Evolutionary conservation across 2,329 filamentous ascomycete species (phyloP).

Genomic region (Aspergillus thermomutatus): DNA sequence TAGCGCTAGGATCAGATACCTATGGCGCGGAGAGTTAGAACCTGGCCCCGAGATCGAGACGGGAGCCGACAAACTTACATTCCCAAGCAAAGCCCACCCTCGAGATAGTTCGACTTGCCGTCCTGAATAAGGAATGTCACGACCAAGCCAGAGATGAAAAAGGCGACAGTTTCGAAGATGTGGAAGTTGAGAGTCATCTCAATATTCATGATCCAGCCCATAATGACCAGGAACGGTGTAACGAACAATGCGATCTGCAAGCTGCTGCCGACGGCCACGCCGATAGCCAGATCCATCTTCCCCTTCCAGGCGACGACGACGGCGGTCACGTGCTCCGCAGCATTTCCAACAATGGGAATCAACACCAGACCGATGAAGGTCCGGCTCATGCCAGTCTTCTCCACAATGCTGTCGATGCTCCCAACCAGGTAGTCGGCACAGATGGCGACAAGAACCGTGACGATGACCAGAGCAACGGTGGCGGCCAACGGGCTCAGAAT

Average conservation of each 20-base stretch:
- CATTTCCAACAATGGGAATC: constrained; percentile 76
- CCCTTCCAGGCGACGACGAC: constrained; percentile 75
- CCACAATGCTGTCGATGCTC: constrained; percentile 70
- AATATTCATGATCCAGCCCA: constrained; percentile 72
- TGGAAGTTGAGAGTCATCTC: constrained; percentile 79
- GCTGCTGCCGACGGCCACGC: constrained; percentile 76
- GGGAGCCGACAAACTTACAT: constrained; percentile 42
- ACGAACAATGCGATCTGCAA: constrained; percentile 81
- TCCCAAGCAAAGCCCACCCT: constrained; percentile 68
- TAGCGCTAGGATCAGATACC: constrained; percentile 45
- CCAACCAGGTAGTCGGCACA: constrained; percentile 76
- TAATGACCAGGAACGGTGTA: constrained; percentile 73
- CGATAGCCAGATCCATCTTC: constrained; percentile 66
- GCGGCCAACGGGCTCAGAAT: constrained; percentile 63
- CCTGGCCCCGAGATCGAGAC: not conserved
- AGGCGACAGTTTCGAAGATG: constrained; percentile 74
- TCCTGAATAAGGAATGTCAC: constrained; percentile 73
- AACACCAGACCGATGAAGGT: constrained; percentile 78
- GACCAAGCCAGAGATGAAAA: constrained; percentile 71
- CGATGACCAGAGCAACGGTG: constrained; percentile 62
- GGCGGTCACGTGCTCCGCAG: constrained; percentile 77
- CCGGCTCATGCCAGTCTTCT: constrained; percentile 68
- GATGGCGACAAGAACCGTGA: constrained; percentile 67
- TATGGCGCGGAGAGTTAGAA: constrained; percentile 13
- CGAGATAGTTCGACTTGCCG: constrained; percentile 79